These are phyloP conservation scores for Salicornia ramosissima DNA, from an alignment of 148 eudicot genomes.

Conservation along the genomic window DNA sequence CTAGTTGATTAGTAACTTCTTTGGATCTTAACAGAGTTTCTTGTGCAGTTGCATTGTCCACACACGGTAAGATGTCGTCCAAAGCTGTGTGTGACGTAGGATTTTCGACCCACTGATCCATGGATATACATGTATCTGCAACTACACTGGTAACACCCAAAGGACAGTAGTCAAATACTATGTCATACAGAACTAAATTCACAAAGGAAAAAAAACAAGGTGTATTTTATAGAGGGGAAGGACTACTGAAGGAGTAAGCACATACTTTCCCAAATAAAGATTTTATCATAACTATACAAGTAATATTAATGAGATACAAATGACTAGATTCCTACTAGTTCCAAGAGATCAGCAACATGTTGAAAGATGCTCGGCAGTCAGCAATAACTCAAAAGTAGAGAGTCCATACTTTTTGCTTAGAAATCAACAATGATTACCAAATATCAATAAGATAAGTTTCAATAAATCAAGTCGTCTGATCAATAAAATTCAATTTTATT, in stretches of 20 bases:
- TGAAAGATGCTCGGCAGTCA: not conserved
- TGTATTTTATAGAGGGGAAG: not conserved
- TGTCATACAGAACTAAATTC: not conserved
- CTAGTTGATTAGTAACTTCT: slow-evolving; percentile 64
- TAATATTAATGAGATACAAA: not conserved
- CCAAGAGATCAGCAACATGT: not conserved
- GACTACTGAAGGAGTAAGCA: not conserved
- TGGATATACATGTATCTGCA: slow-evolving; percentile 85
- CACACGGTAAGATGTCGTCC: slow-evolving; percentile 78
- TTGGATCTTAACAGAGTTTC: slow-evolving; percentile 50
- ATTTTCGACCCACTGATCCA: slow-evolving; percentile 82
- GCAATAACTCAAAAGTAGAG: not conserved
- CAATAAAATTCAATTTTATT: no score
- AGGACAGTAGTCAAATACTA: not conserved
- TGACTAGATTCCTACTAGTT: not conserved
- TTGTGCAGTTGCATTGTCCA: slow-evolving; percentile 64
- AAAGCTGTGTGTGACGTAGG: slow-evolving; percentile 76
- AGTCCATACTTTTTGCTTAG: not conserved
- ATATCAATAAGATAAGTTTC: no score
- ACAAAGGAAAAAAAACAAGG: not conserved
- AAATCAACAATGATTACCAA: not conserved
- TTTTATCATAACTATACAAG: not conserved
- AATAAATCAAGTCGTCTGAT: no score
- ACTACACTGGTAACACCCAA: slow-evolving; percentile 40
- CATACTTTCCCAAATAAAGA: not conserved